These are phyloP conservation scores for Chytriomyces confervae DNA, from an alignment of 192 early-diverging fungal species.

Conservation along the genomic window DNA sequence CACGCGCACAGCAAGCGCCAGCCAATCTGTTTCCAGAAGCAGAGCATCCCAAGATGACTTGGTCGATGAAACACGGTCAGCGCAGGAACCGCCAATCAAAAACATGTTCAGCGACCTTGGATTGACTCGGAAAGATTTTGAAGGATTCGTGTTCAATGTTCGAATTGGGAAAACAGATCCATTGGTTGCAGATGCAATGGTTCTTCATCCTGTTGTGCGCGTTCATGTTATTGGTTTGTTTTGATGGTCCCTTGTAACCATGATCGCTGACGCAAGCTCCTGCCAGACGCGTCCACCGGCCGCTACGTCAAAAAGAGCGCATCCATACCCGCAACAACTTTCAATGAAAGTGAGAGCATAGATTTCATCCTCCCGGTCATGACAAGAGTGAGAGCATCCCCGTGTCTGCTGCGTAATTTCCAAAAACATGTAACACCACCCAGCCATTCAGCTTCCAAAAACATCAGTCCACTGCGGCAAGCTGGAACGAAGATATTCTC, in stretches of 20 bases:
- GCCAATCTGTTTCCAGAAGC: too few relatives aligned
- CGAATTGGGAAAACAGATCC: slow-evolving; percentile 36
- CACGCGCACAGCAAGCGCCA: too few relatives aligned
- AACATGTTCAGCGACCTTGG: slow-evolving; percentile 25
- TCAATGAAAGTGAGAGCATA: slow-evolving; percentile 37
- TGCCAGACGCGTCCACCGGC: slow-evolving; percentile 34
- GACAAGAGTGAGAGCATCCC: slow-evolving; percentile 41
- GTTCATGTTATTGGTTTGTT: slow-evolving; percentile 47
- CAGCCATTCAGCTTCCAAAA: slow-evolving; percentile 52
- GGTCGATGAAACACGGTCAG: too few relatives aligned
- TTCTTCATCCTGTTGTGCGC: slow-evolving; percentile 45
- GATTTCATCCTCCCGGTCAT: slow-evolving; percentile 51
- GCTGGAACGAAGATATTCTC: slow-evolving; percentile 55
- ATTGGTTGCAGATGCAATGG: slow-evolving; percentile 40
- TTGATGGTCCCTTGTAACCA: neutral
- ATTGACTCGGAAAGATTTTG: slow-evolving; percentile 18
- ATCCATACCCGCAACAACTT: slow-evolving; percentile 32
- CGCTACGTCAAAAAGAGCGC: slow-evolving; percentile 32
- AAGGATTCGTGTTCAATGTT: slow-evolving; percentile 23
- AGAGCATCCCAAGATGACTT: too few relatives aligned
- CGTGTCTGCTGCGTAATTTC: neutral
- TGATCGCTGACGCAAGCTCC: neutral
- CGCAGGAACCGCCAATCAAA: too few relatives aligned
- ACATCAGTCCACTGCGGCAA: slow-evolving; percentile 45
- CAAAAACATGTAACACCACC: slow-evolving; percentile 3